These are phyloP conservation scores for Blastobotrys proliferans DNA, from an alignment of 1,139 yeast species.

Conservation along the genomic window DNA sequence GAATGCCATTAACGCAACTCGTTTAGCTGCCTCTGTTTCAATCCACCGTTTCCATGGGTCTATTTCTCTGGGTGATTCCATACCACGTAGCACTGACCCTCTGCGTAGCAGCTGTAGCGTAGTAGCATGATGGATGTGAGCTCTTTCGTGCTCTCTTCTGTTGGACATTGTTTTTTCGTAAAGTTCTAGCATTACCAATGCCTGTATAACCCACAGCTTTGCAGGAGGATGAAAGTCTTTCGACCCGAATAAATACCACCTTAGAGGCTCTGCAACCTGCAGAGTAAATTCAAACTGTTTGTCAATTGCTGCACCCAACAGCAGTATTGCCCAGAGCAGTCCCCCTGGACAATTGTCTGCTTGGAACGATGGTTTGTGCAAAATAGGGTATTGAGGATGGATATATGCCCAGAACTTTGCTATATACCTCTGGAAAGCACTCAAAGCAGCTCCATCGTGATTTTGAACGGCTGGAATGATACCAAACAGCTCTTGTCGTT, in stretches of 20 bases:
- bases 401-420: constrained; percentile 50
- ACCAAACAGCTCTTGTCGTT: constrained; percentile 33
- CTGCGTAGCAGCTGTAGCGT: constrained; percentile 68
- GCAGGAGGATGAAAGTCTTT: constrained; percentile 56
- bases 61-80: constrained; percentile 22
- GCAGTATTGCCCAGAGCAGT: constrained; percentile 50
- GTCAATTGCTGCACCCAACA: constrained; percentile 48
- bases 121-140: constrained; percentile 73
- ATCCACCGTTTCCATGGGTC: constrained; percentile 59
- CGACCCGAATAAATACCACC: constrained; percentile 58
- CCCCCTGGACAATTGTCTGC: constrained; percentile 50
- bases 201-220: constrained; percentile 62
- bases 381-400: constrained; percentile 57
- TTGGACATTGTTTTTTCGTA: constrained; percentile 59
- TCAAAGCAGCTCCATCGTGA: constrained; percentile 37
- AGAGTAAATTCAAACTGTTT: constrained; percentile 40
- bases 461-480: constrained; percentile 38
- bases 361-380: constrained; percentile 61
- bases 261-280: constrained; percentile 54
- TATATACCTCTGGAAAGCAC: constrained; percentile 32
- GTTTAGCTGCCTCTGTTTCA: constrained; percentile 69
- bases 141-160: constrained; percentile 53
- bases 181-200: constrained; percentile 57
- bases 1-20: constrained; percentile 77
- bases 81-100: constrained; percentile 53